These are phyloP conservation scores for Tephrocybe rancida DNA, from an alignment of 768 basidiomycete species.

Conservation along the genomic window DNA sequence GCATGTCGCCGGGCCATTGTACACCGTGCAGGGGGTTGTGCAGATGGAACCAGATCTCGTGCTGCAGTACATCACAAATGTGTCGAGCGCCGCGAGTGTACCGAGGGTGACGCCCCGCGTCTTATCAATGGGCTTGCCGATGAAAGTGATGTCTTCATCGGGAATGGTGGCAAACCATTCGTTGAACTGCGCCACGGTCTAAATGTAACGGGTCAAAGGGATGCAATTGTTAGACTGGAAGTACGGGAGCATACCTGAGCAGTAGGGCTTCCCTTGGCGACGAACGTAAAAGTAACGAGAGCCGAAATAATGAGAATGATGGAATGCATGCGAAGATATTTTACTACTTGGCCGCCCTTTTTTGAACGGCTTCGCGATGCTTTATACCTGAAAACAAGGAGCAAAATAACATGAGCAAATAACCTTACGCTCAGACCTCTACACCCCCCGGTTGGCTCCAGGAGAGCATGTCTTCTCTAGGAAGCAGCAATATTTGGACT, in stretches of 20 bases:
- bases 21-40: slow-evolving; percentile 31
- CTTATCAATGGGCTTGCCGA: background rate
- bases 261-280: background rate
- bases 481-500: too few relatives aligned
- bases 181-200: background rate
- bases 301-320: background rate
- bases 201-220: background rate
- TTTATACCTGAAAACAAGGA: background rate
- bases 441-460: too few relatives aligned
- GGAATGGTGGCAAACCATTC: background rate
- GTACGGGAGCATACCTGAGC: background rate
- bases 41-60: slow-evolving; percentile 22
- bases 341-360: too few relatives aligned
- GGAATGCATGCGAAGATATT: background rate
- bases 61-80: slow-evolving; percentile 31
- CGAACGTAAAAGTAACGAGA: background rate
- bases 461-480: too few relatives aligned
- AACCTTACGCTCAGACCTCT: too few relatives aligned
- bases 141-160: background rate
- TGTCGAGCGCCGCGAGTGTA: slow-evolving; percentile 2
- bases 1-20: slow-evolving; percentile 28
- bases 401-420: background rate
- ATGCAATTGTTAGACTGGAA: background rate
- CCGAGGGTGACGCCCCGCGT: background rate
- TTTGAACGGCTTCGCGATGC: background rate